These are phyloP conservation scores for Fusarium napiforme DNA, from an alignment of 2,329 filamentous ascomycete species.

Conservation along the genomic window DNA sequence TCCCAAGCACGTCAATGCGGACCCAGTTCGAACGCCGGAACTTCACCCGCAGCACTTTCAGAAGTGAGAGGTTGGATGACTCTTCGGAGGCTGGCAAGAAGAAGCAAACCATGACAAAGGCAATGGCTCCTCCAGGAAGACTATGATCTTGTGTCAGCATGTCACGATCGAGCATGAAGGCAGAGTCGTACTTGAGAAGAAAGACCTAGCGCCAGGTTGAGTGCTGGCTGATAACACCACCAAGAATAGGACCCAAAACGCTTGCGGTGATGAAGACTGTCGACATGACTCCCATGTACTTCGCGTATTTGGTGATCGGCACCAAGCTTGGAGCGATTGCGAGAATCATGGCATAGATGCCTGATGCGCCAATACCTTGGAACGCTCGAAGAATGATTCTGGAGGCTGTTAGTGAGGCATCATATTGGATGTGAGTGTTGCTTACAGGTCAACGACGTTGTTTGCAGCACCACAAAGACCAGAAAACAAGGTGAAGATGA, in stretches of 20 bases:
- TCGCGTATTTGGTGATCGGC: neutral
- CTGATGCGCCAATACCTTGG: slow-evolving; percentile 4
- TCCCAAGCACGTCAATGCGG: neutral
- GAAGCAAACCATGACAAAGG: neutral
- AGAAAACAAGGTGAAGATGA: slow-evolving; percentile 7
- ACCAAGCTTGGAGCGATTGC: neutral
- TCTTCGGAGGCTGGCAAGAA: slow-evolving; percentile 5
- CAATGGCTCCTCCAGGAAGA: neutral
- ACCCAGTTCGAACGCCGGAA: neutral
- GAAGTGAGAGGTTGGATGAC: neutral
- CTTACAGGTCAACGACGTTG: slow-evolving; percentile 6
- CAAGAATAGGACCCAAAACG: neutral
- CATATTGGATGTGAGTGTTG: rapidly evolving
- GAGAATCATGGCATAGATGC: slow-evolving; percentile 5
- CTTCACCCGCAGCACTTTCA: neutral
- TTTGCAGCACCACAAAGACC: slow-evolving; percentile 6
- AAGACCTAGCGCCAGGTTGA: slow-evolving; percentile 17
- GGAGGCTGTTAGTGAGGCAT: rapidly evolving
- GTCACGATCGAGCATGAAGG: rapidly evolving
- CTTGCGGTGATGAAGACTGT: slow-evolving; percentile 13
- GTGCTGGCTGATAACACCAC: slow-evolving; percentile 7
- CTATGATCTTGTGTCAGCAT: neutral
- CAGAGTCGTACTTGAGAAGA: neutral
- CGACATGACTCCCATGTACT: slow-evolving; percentile 8
- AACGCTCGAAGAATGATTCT: slow-evolving; percentile 6